These are phyloP conservation scores for Suhomyces bokatorum DNA, from an alignment of 1,139 yeast species.

Conservation along the genomic window DNA sequence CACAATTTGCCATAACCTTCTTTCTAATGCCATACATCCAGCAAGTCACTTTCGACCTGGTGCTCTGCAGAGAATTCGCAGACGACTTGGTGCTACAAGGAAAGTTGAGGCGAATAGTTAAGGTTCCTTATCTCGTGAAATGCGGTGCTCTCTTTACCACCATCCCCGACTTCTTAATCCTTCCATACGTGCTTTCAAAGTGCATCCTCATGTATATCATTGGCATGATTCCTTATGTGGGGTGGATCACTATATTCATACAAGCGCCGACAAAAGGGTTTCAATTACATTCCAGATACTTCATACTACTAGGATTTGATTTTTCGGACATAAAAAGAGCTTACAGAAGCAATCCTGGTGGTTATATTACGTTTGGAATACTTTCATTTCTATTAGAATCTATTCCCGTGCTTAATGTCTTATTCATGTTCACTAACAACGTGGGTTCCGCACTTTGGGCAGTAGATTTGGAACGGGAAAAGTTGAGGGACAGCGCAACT, in stretches of 20 bases:
- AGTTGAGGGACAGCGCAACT: slow-evolving; percentile 9
- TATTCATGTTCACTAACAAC: slow-evolving; percentile 66
- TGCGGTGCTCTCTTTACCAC: slow-evolving; percentile 24
- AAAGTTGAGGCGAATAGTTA: slow-evolving; percentile 39
- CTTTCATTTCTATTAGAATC: slow-evolving; percentile 58
- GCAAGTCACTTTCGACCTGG: slow-evolving; percentile 55
- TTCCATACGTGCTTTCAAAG: slow-evolving; percentile 29
- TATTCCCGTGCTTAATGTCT: slow-evolving; percentile 59
- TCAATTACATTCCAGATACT: slow-evolving; percentile 59
- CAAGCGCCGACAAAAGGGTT: slow-evolving; percentile 63
- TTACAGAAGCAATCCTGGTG: slow-evolving; percentile 32
- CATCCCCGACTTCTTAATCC: slow-evolving; percentile 26
- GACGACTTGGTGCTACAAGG: slow-evolving; percentile 52
- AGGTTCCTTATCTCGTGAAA: slow-evolving; percentile 33
- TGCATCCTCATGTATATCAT: slow-evolving; percentile 36
- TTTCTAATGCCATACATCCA: slow-evolving; percentile 61
- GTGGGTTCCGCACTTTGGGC: slow-evolving; percentile 80
- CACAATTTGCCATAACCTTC: slow-evolving; percentile 50
- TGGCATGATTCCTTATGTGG: slow-evolving; percentile 59
- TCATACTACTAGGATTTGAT: slow-evolving; percentile 55
- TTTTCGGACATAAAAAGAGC: slow-evolving; percentile 36
- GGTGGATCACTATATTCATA: slow-evolving; percentile 56
- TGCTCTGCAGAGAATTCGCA: slow-evolving; percentile 50
- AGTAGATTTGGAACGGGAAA: slow-evolving; percentile 28
- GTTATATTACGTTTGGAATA: slow-evolving; percentile 56